These are phyloP conservation scores for Berberis vulgaris DNA, from an alignment of 164 flowering plant species.

Conservation along the genomic window DNA sequence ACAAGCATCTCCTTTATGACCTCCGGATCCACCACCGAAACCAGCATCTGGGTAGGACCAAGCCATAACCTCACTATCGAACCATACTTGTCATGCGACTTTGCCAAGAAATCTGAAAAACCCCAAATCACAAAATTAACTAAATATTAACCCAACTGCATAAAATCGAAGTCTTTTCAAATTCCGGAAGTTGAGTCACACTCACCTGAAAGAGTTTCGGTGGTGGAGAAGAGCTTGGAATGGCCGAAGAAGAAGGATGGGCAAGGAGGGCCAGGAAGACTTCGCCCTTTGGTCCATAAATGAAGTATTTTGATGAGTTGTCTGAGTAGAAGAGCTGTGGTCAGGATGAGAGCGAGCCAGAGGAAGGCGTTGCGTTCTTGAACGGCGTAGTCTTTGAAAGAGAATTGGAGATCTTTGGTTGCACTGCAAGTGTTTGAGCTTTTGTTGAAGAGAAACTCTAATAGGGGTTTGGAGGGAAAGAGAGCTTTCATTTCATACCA, in stretches of 20 bases:
- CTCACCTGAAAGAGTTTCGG: conserved; percentile 16
- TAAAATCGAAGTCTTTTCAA: background rate
- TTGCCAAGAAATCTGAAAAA: conserved; percentile 32
- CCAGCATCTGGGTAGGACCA: conserved; percentile 54
- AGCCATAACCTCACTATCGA: conserved; percentile 57
- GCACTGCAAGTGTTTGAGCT: background rate
- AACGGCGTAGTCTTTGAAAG: conserved; percentile 28
- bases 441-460: too few relatives aligned
- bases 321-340: conserved; percentile 28
- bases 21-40: conserved; percentile 45
- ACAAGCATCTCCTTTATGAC: conserved; percentile 47
- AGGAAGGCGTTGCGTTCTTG: conserved; percentile 37
- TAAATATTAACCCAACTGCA: background rate
- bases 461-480: too few relatives aligned
- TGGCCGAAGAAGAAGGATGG: conserved; percentile 42
- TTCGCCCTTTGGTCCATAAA: conserved; percentile 29
- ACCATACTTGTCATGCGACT: conserved; percentile 50
- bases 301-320: conserved; percentile 21
- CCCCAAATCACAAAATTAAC: background rate
- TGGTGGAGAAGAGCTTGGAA: conserved; percentile 18
- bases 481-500: too few relatives aligned
- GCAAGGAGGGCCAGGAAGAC: conserved; percentile 47
- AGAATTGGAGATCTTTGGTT: background rate
- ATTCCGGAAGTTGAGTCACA: background rate
- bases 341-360: conserved; percentile 38